Evolutionary conservation across 2,329 filamentous ascomycete species (phyloP).

Genomic region (Pseudocercospora fijiensis): DNA sequence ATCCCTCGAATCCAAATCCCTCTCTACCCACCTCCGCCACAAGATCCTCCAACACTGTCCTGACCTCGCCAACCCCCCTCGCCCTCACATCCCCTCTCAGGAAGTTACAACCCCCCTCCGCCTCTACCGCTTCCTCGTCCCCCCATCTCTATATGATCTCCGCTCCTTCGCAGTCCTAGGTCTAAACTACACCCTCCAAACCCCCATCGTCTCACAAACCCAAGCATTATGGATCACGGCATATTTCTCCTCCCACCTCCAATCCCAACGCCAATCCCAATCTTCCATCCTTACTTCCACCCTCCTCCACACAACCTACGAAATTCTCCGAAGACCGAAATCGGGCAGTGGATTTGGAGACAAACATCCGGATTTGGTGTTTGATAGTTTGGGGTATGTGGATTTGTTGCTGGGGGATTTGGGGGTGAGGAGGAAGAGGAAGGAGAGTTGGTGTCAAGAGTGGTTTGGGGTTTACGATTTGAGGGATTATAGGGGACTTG

Average conservation of each 20-base stretch:
- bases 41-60: background rate
- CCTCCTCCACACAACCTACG: slow-evolving; percentile 10
- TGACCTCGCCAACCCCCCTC: background rate
- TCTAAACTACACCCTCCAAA: slow-evolving; percentile 11
- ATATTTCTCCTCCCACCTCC: slow-evolving; percentile 6
- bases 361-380: slow-evolving; percentile 13
- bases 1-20: background rate
- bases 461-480: slow-evolving; percentile 7
- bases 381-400: slow-evolving; percentile 16
- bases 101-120: background rate
- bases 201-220: slow-evolving; percentile 7
- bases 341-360: slow-evolving; percentile 7
- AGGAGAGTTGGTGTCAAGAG: background rate
- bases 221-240: slow-evolving; percentile 19
- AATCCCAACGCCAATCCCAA: no score
- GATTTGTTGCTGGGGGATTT: slow-evolving; percentile 14
- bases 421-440: slow-evolving; percentile 10
- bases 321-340: slow-evolving; percentile 2
- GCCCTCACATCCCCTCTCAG: background rate
- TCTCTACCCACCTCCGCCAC: background rate
- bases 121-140: slow-evolving; percentile 12
- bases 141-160: background rate
- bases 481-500: slow-evolving; percentile 11
- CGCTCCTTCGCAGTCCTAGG: slow-evolving; percentile 13
- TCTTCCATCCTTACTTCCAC: no score